These are phyloP conservation scores for Candida ortonii DNA, from an alignment of 805 yeast genomes.

Conservation along the genomic window DNA sequence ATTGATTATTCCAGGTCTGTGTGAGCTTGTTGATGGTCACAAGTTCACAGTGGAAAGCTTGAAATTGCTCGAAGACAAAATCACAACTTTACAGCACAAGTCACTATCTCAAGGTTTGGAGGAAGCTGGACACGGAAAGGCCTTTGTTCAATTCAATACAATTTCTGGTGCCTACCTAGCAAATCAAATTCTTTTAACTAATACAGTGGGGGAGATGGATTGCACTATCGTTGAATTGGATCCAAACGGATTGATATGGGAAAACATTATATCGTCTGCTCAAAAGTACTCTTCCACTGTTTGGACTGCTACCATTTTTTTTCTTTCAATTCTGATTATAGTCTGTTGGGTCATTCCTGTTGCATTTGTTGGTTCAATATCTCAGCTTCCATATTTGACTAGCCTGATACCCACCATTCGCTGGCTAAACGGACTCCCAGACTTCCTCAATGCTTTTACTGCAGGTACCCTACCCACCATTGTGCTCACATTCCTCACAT, in stretches of 20 bases:
- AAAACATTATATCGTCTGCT: conserved; percentile 43
- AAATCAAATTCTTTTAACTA: conserved; percentile 52
- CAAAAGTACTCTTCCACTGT: conserved; percentile 36
- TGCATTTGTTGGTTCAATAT: conserved; percentile 69
- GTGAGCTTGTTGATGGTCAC: conserved; percentile 19
- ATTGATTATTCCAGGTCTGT: conserved; percentile 21
- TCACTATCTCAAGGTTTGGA: conserved; percentile 5
- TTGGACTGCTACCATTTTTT: conserved; percentile 43
- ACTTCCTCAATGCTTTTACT: conserved; percentile 47
- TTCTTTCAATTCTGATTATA: conserved; percentile 48
- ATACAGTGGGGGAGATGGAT: conserved; percentile 41
- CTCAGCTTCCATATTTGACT: conserved; percentile 68
- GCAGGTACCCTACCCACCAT: conserved; percentile 68
- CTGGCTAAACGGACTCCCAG: conserved; percentile 56
- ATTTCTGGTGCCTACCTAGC: conserved; percentile 61
- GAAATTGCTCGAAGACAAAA: conserved; percentile 6
- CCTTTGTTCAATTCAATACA: conserved; percentile 61
- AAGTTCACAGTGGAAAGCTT: conserved; percentile 16
- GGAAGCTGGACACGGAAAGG: conserved; percentile 35
- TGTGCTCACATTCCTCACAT: conserved; percentile 60
- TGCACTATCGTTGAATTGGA: conserved; percentile 50
- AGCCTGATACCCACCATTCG: conserved; percentile 57
- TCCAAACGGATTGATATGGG: conserved; percentile 73
- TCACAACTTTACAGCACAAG: conserved; percentile 10
- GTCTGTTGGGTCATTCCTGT: conserved; percentile 77